Percentiles rank a stretch among this genome's conserved stretches.
Conservation (phyloP, 495 filamentous ascomycete species). For the Hypoxylon subgilvum region DNA sequence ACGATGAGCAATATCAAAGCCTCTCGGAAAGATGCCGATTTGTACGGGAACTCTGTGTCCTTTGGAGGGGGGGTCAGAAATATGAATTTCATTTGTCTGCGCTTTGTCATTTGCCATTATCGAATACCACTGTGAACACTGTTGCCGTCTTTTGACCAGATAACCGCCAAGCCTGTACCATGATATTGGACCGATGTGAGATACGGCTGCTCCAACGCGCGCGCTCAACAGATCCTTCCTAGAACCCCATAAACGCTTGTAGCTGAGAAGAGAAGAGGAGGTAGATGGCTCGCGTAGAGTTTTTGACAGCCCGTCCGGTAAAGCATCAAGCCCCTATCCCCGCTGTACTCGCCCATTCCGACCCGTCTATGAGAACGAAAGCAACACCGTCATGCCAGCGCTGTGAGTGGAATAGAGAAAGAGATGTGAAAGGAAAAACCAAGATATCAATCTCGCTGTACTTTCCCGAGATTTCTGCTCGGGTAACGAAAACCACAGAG, state of each 20-base stretch:
- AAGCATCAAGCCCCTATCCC: conserved; percentile 24
- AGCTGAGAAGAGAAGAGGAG: conserved; percentile 38
- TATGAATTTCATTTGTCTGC: conserved; percentile 32
- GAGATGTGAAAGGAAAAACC: conserved; percentile 10
- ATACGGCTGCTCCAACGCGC: conserved; percentile 30
- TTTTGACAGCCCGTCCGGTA: conserved; percentile 28
- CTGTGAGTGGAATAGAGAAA: conserved; percentile 21
- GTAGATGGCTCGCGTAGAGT: conserved; percentile 19
- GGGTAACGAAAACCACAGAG: conserved; percentile 24
- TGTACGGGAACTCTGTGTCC: conserved; percentile 5
- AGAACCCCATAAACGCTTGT: conserved; percentile 8
- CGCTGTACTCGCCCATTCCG: conserved; percentile 21
- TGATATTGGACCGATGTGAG: conserved; percentile 36
- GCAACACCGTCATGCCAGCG: conserved; percentile 27
- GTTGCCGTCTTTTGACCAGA: conserved; percentile 31
- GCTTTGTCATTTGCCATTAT: conserved; percentile 35
- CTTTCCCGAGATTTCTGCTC: conserved; percentile 12
- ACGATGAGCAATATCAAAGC: conserved; percentile 18
- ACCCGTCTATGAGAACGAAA: conserved; percentile 35
- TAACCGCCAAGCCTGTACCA: conserved; percentile 36
- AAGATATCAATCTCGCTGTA: conserved; percentile 3
- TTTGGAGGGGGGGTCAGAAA: conserved; percentile 14
- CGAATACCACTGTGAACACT: conserved; percentile 35
- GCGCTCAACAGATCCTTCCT: conserved; percentile 18
- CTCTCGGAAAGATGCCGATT: not conserved